Percentiles rank a stretch among this genome's conserved stretches.
phyloP scores from a whole-genome alignment of 139 green algal species.

The Astrephomene gubernaculifera region DNA sequence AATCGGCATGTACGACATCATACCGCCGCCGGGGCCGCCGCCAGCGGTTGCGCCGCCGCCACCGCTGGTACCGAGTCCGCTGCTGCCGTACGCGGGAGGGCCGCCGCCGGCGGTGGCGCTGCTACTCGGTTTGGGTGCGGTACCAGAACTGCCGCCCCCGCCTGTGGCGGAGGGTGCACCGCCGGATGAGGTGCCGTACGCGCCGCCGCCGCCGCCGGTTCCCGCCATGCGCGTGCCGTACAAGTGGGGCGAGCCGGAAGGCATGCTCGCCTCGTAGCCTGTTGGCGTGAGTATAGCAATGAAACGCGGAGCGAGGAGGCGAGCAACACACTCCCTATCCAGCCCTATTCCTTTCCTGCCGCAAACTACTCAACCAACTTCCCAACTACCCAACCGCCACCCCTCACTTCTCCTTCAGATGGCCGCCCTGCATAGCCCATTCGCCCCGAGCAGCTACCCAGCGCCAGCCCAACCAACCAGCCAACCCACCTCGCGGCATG shows the following conservation, averaged over 20 bases:
- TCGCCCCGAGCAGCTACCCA: too few relatives aligned
- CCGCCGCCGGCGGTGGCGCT: neutral
- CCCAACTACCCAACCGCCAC: too few relatives aligned
- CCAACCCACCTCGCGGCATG: slow-evolving; percentile 7
- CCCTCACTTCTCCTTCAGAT: too few relatives aligned
- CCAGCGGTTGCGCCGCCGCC: neutral
- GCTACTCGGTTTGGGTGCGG: neutral
- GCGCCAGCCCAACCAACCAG: too few relatives aligned
- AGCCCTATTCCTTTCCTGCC: too few relatives aligned
- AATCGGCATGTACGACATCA: slow-evolving; percentile 33
- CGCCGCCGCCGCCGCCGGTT: slow-evolving; percentile 14
- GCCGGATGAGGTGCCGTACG: too few relatives aligned
- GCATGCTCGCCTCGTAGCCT: neutral
- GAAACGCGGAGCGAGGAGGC: too few relatives aligned
- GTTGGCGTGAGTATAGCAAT: too few relatives aligned
- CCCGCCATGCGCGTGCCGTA: slow-evolving; percentile 11
- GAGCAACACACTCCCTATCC: too few relatives aligned
- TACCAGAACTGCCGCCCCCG: slow-evolving; percentile 6
- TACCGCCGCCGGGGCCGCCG: slow-evolving; percentile 15
- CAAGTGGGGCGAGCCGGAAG: neutral
- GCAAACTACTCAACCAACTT: too few relatives aligned
- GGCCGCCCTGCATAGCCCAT: too few relatives aligned
- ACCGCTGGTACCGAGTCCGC: neutral
- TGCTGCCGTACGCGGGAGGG: neutral
- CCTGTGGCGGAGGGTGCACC: neutral